These are phyloP conservation scores for Nakazawaea ernobii DNA, from an alignment of 805 yeast genomes.

Conservation along the genomic window DNA sequence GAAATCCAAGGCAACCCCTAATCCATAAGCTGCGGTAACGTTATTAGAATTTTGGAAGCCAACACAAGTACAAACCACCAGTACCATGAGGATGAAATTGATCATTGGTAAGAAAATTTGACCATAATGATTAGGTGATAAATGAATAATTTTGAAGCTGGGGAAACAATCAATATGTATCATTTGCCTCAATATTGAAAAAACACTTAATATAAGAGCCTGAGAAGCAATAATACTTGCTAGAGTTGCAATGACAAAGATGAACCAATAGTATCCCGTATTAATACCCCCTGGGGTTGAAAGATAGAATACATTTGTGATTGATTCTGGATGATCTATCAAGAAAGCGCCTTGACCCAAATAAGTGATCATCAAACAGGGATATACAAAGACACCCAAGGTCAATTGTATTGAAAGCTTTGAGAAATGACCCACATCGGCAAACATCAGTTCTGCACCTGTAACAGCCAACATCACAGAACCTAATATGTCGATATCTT, in stretches of 20 bases:
- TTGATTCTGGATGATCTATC: slow-evolving; percentile 30
- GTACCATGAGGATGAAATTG: slow-evolving; percentile 45
- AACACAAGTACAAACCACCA: slow-evolving; percentile 44
- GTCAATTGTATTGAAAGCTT: slow-evolving; percentile 43
- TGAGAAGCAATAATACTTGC: slow-evolving; percentile 57
- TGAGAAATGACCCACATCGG: slow-evolving; percentile 56
- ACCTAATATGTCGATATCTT: slow-evolving; percentile 38
- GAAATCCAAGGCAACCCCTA: slow-evolving; percentile 53
- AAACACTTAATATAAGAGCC: slow-evolving; percentile 52
- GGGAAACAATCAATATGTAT: slow-evolving; percentile 53
- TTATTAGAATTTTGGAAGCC: slow-evolving; percentile 44
- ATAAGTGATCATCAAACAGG: slow-evolving; percentile 45
- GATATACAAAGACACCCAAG: slow-evolving; percentile 40
- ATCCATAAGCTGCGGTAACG: slow-evolving; percentile 57
- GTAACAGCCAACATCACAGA: slow-evolving; percentile 51
- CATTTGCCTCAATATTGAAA: slow-evolving; percentile 45
- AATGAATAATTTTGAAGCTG: slow-evolving; percentile 36
- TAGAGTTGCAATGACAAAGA: slow-evolving; percentile 47
- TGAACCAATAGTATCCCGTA: slow-evolving; percentile 42
- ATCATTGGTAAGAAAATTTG: slow-evolving; percentile 47
- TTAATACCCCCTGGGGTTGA: slow-evolving; percentile 46
- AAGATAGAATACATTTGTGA: slow-evolving; percentile 38
- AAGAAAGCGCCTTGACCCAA: slow-evolving; percentile 55
- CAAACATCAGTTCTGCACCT: slow-evolving; percentile 61
- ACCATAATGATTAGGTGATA: slow-evolving; percentile 39